Evolutionary conservation across 176 grass and related monocot genomes (phyloP), one percentile per base, ranked within the genome.

Genomic region (Cymbopogon citratus): DNA sequence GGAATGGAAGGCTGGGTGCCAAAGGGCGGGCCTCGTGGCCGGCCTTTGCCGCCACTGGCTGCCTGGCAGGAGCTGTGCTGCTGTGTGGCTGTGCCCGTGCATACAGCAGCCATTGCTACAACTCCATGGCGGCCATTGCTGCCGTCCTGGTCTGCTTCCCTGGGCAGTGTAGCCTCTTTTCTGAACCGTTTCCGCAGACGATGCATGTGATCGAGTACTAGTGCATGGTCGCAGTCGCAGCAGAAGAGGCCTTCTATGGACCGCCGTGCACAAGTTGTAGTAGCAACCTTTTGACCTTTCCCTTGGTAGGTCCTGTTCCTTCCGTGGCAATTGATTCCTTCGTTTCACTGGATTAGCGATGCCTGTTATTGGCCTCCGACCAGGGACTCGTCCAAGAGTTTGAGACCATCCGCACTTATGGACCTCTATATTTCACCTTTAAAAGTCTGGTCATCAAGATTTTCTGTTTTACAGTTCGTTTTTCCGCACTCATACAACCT

Each of bases 131-230:
- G 40, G 7, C 59, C 24, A 76, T 40, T 23, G 41, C 82, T 76
- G 63, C 41, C 69, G 66, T 66, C 73, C 73, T 77, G 78, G 34
- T 49, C 46, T 24, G 78, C 57, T 82, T 82, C 59, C 88, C 74
- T 43, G 40, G 40, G 40, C 60, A 62, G 52, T 78, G 80, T 81
- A 61, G 56, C 41, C 54, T 81, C 71, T 76, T 43, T 52, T 34
- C 73, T 83, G 79, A 66, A 83, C 69, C 84, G 31, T 69, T 69
- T 67, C 39, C 62, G 68, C 74, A 61, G 79, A 65, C 74, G 73
- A 66, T 48, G 77, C 38, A 72, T 24, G 57, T 36, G 72, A 29
- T 43, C 15, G 51, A n/a, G n/a, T n/a, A 63, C 36, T 41, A 41
- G 40, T 23, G 71, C 39, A 66, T 31, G 78, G 76, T 39, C 31